Conservation (phyloP, 495 filamentous ascomycete species). For the Penicillium herquei region DNA sequence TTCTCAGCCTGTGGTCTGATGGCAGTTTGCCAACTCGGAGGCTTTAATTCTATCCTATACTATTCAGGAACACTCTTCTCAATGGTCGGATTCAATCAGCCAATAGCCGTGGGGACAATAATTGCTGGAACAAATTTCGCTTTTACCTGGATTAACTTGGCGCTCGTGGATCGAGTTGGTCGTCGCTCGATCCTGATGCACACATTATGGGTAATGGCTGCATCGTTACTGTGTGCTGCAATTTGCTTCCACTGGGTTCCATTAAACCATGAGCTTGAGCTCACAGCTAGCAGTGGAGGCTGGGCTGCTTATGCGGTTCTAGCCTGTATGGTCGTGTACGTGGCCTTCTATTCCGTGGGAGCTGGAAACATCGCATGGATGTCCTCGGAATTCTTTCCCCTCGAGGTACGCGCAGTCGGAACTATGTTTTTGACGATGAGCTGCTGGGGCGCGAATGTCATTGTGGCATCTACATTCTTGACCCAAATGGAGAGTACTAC, state of each 20-base stretch:
- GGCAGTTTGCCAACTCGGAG: slow-evolving; percentile 44
- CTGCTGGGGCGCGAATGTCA: slow-evolving; percentile 50
- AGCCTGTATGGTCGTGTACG: slow-evolving; percentile 42
- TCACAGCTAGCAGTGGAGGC: slow-evolving; percentile 24
- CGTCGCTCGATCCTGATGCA: slow-evolving; percentile 44
- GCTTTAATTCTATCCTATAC: slow-evolving; percentile 51
- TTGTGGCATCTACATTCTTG: slow-evolving; percentile 51
- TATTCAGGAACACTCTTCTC: slow-evolving; percentile 52
- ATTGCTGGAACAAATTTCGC: slow-evolving; percentile 53
- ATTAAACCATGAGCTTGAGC: slow-evolving; percentile 28
- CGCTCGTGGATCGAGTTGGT: slow-evolving; percentile 48
- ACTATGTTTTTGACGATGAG: slow-evolving; percentile 43
- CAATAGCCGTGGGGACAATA: slow-evolving; percentile 48
- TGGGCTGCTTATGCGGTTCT: slow-evolving; percentile 43
- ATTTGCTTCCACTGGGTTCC: slow-evolving; percentile 51
- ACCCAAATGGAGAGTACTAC: slow-evolving; percentile 48
- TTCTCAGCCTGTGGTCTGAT: slow-evolving; percentile 43
- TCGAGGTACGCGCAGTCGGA: slow-evolving; percentile 49
- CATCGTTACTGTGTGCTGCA: slow-evolving; percentile 39
- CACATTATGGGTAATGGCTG: no score
- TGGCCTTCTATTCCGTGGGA: slow-evolving; percentile 43
- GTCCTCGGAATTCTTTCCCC: slow-evolving; percentile 44
- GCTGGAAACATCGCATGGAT: slow-evolving; percentile 50
- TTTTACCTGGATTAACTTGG: slow-evolving; percentile 48
- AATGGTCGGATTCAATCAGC: slow-evolving; percentile 50